Percentiles rank a stretch among this genome's conserved stretches.
Evolutionary conservation across 306 rosid genomes (phyloP).

Genomic region (Sophora flavescens): DNA sequence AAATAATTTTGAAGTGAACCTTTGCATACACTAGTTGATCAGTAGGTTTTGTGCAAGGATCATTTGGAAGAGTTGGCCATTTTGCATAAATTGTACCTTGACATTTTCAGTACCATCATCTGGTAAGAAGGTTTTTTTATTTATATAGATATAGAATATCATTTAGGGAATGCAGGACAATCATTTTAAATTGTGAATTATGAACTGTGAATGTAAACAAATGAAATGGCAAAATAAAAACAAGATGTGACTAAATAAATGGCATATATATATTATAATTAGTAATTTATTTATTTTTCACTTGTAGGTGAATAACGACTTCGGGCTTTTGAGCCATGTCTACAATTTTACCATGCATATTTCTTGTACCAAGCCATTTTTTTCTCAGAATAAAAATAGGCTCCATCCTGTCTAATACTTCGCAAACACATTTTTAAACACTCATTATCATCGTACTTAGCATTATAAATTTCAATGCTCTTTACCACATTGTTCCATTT

Average conservation of each 20-base stretch:
- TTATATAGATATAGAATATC: not conserved
- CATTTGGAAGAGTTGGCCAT: too few species aligned
- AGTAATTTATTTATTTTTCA: not conserved
- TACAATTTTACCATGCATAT: not conserved
- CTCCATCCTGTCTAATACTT: slow-evolving; percentile 13
- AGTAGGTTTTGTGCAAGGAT: too few species aligned
- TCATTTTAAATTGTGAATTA: too few species aligned
- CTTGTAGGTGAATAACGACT: not conserved
- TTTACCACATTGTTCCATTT: not conserved
- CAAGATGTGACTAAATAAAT: not conserved
- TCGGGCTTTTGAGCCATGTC: too few species aligned
- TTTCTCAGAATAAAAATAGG: not conserved
- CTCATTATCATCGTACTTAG: accelerated
- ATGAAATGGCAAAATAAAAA: too few species aligned
- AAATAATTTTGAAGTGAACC: too few species aligned
- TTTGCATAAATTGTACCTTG: too few species aligned
- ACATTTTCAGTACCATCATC: too few species aligned
- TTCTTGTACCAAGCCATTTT: not conserved
- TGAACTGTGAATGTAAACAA: not conserved
- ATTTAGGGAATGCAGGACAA: too few species aligned
- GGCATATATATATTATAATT: too few species aligned
- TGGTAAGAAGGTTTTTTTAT: too few species aligned
- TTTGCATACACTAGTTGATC: too few species aligned
- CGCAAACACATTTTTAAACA: not conserved
- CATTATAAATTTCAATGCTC: not conserved